Conservation (phyloP, 345 rosid species). For the Noccaea bulbosa region DNA sequence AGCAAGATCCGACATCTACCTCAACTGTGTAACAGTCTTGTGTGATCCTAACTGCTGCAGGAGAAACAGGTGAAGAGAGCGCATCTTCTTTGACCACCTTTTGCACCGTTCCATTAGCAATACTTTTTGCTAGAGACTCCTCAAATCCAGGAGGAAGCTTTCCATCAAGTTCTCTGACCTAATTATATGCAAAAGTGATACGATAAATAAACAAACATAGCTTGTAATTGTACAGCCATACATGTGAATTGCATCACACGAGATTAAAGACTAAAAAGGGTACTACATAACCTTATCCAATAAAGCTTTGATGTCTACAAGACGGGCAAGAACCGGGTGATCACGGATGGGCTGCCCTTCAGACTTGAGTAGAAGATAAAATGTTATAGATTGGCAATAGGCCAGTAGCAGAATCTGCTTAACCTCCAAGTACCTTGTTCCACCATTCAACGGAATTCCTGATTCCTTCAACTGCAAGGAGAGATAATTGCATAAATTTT, state of each 20-base stretch:
- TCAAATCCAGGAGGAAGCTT: constrained; percentile 66
- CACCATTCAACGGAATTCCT: constrained; percentile 51
- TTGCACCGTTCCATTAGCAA: constrained; percentile 33
- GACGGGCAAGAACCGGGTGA: constrained; percentile 90
- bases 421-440: constrained; percentile 71
- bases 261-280: constrained; percentile 14
- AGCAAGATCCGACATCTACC: constrained; percentile 40
- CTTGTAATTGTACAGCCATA: background rate
- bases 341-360: constrained; percentile 89
- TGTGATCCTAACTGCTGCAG: constrained; percentile 27
- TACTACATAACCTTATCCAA: constrained; percentile 68
- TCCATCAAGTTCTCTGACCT: constrained; percentile 76
- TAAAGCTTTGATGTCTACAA: constrained; percentile 76
- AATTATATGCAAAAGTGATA: constrained; percentile 2
- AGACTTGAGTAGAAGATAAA: constrained; percentile 91
- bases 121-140: constrained; percentile 52
- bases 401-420: constrained; percentile 77
- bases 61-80: constrained; percentile 44
- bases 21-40: constrained; percentile 29
- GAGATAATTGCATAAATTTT: constrained; percentile 14
- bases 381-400: constrained; percentile 87
- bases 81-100: constrained; percentile 40
- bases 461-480: constrained; percentile 59
- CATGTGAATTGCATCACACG: constrained; percentile 7
- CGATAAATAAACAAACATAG: constrained; percentile 2